Evolutionary conservation across 805 yeast genomes (phyloP).

Genomic region (Candida taoyuanica): DNA sequence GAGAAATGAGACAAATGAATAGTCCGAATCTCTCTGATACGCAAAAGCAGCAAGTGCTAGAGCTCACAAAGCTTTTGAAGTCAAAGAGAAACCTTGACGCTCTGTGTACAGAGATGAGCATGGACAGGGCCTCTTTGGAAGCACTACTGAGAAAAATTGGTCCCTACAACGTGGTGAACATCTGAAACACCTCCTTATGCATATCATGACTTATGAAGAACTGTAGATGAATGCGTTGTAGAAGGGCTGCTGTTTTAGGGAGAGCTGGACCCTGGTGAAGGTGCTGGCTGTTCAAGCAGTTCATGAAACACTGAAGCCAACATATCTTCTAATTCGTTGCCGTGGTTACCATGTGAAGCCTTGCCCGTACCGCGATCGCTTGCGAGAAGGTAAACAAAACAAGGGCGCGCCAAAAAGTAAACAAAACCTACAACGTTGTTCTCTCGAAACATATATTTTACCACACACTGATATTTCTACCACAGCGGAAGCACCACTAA

Average conservation of each 20-base stretch:
- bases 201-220: too few relatives aligned
- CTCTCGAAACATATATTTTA: too few relatives aligned
- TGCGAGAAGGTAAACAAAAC: conserved; percentile 4
- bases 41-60: conserved; percentile 15
- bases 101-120: conserved; percentile 65
- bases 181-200: too few relatives aligned
- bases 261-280: too few relatives aligned
- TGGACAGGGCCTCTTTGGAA: conserved; percentile 53
- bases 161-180: conserved; percentile 44
- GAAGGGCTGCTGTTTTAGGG: too few relatives aligned
- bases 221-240: too few relatives aligned
- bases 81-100: conserved; percentile 55
- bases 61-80: conserved; percentile 36
- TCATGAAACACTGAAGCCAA: too few relatives aligned
- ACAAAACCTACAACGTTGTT: conserved; percentile 2
- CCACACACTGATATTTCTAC: too few relatives aligned
- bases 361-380: conserved; percentile 1
- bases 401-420: conserved; percentile 3
- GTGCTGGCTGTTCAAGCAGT: too few relatives aligned
- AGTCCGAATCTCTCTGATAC: conserved; percentile 12
- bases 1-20: conserved; percentile 3
- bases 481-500: not conserved
- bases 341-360: conserved; percentile 12
- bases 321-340: too few relatives aligned
- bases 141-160: conserved; percentile 42